Percentiles rank a stretch among this genome's conserved stretches.
Evolutionary conservation across 2,329 filamentous ascomycete species (phyloP).

Genomic region (Paraphoma sp.): DNA sequence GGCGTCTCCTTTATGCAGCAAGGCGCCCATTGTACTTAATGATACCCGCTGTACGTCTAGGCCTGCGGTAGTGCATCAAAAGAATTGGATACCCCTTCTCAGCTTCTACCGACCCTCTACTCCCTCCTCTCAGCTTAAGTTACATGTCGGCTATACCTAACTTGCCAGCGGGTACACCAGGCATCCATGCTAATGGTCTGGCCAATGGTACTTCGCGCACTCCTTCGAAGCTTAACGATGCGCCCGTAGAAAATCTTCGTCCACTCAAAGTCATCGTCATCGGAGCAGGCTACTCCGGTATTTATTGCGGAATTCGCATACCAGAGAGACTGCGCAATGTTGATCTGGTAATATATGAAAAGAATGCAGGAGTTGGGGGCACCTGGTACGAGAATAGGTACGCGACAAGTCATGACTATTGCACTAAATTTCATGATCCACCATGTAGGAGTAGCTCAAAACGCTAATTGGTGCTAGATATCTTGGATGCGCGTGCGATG

Average conservation of each 20-base stretch:
- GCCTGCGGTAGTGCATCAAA: slow-evolving; percentile 8
- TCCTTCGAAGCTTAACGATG: slow-evolving; percentile 44
- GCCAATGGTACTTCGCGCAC: slow-evolving; percentile 12
- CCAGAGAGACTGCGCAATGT: slow-evolving; percentile 50
- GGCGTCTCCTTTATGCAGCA: no score
- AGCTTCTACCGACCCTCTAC: neutral
- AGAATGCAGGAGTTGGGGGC: slow-evolving; percentile 51
- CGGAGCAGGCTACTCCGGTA: slow-evolving; percentile 53
- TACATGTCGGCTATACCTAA: slow-evolving; percentile 41
- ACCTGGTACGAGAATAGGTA: slow-evolving; percentile 50
- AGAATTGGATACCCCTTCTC: slow-evolving; percentile 4
- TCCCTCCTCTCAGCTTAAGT: neutral
- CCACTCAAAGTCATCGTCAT: slow-evolving; percentile 54
- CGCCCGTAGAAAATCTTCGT: slow-evolving; percentile 51
- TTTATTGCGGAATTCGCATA: slow-evolving; percentile 54
- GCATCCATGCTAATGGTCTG: slow-evolving; percentile 12
- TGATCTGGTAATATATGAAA: slow-evolving; percentile 52
- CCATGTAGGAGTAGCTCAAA: neutral
- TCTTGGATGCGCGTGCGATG: slow-evolving; percentile 52
- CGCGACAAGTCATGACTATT: neutral
- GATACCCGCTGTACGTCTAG: slow-evolving; percentile 13
- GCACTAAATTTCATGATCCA: neutral
- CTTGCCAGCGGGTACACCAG: slow-evolving; percentile 28
- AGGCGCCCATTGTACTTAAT: neutral
- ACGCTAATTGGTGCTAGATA: slow-evolving; percentile 33